Base-by-base conservation (phyloP, 441 rosid genomes). In the Gossypium schwendimanii region DNA sequence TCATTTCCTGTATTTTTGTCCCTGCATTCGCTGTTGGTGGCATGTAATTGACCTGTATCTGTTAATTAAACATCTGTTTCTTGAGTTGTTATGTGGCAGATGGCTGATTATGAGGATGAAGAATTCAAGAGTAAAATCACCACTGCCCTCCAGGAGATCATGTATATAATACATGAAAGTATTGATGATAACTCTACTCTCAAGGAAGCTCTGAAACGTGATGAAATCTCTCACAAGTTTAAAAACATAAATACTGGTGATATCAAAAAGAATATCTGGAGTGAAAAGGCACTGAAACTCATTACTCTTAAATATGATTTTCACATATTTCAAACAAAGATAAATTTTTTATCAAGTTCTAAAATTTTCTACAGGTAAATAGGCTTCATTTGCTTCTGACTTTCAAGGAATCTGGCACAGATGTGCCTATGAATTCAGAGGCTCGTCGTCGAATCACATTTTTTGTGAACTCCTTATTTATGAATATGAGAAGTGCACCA, bases 361-460 rank as follows among this genome's bases (percentile, higher is more conserved):
- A 60, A 21, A 44, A n/a, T 9, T 45, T 59, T 62, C 14, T 54
- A 26, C 75, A 96, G 99, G 89, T 93, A 76, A 86, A 79, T 47
- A 81, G 98, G 86, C 92, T 96, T 59, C 75, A 74, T 81, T 81
- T 96, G 78, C 97, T 91, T 77, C 75, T 93, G 78, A 91, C 96
- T 39, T 88, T 92, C 70, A 96, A 91, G 91, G 98, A 96, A 81
- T 93, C 99, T 69, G 97, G 97, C 39, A 90, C 89, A 63, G 91
- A 96, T 61, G 91, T 96, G 76, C 99, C 99, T 52, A 86, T 84
- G 49, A 96, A 85, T 82, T 86, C 91, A 84, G 99, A 96, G 55
- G 99, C 98, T 80, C 97, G 99, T 17, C 98, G 99, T 59, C 90
- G 99, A 53, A 87, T 96, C 80, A 96, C 97, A 72, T 96, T 96